Evolutionary conservation across 805 yeast genomes (phyloP), one percentile per base, ranked within the genome.

Genomic region (Metschnikowia continentalis): DNA sequence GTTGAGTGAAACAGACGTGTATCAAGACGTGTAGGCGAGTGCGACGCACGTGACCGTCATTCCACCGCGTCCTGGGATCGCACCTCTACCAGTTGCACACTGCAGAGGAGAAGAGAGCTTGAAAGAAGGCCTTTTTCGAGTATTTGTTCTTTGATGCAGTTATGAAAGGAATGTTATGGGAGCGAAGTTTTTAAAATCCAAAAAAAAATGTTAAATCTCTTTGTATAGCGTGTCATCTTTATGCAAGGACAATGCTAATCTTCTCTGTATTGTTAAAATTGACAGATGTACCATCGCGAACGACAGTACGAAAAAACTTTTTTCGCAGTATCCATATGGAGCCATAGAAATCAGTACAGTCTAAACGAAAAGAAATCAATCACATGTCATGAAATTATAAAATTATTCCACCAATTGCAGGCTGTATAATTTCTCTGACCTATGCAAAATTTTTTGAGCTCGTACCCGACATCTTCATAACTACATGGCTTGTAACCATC

Each of bases 191-290:
- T 32, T 11, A 11, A 14, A 40, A 41, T 26, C 7, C n/a, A n/a
- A 87, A 90, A 89, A 88, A 88, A 86, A 84, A 79, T 74, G 76
- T 74, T 81, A 88, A 90, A 92, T 91, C 98, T 92, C 97, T 92
- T 92, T 92, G 97, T 90, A 90, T 86, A 91, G 97, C 97, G 97
- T 95, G 97, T 91, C 98, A 92, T 92, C 98, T 97, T 94, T 94
- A 94, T 92, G 98, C 98, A 92, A 97, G 98, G 98, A 97, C 97
- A 96, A 95, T 94, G 98, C 98, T 92, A 91, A 92, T 94, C 98
- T 92, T 92, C 99, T 92, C 98, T 92, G 99, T 92, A 92, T 92
- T 90, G 96, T 92, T 91, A 96, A 86, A 91, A 86, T 92, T 92
- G 97, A 92, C 97, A 92, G 90, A 86, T 69, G 78, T 72, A 70